A percentile compares a stretch with the other conserved stretches of the same genome.
Conservation (phyloP, 2,329 filamentous ascomycete species). For the Monosporascus sp. region DNA sequence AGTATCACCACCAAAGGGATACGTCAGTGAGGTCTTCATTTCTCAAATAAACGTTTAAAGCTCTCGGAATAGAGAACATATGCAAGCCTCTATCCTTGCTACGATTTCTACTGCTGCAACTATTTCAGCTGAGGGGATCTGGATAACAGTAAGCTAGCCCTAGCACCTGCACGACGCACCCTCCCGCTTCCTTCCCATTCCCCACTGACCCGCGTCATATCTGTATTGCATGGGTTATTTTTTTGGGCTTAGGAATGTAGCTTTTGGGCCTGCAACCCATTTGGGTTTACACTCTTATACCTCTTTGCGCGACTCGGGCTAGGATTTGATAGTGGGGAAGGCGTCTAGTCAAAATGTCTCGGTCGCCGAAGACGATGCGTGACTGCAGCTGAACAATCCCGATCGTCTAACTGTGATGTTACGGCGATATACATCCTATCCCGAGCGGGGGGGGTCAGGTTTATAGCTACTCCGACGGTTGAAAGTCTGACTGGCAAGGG, state of each 20-base stretch:
- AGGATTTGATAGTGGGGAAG: no score
- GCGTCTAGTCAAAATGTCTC: no score
- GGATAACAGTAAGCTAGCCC: not conserved
- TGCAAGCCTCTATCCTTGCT: not conserved
- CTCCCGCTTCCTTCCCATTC: not conserved
- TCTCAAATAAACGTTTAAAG: no score
- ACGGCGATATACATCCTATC: not conserved
- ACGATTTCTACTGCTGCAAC: not conserved
- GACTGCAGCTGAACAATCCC: no score
- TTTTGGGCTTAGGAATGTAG: not conserved
- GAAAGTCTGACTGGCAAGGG: not conserved
- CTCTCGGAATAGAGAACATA: not conserved
- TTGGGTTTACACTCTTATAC: no score
- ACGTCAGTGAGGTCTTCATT: no score
- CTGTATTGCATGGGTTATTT: not conserved
- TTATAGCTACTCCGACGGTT: not conserved
- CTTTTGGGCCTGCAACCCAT: no score
- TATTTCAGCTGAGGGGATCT: not conserved
- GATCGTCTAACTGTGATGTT: no score
- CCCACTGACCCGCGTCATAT: not conserved
- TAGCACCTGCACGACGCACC: not conserved
- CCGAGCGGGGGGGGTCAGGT: not conserved
- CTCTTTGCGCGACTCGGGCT: no score
- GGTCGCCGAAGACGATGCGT: no score
- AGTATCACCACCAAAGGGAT: no score